phyloP scores from a whole-genome alignment of 2,329 filamentous ascomycete genomes.

The Penicillium aurantiogriseum region DNA sequence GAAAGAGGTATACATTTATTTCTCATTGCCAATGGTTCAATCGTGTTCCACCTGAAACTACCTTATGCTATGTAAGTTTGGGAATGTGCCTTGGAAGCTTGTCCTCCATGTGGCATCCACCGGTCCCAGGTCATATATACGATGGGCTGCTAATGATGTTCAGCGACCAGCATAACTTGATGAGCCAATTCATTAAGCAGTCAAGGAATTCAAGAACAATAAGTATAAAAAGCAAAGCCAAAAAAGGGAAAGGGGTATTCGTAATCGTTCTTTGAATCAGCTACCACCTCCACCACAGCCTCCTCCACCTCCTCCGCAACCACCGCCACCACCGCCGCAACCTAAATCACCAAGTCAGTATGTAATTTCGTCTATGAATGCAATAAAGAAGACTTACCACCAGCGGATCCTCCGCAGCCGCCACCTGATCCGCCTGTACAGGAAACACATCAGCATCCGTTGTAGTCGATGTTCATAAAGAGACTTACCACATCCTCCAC shows the following conservation, averaged over 20 bases:
- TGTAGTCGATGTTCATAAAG: neutral
- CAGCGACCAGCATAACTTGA: neutral
- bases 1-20: neutral
- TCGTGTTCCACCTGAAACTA: too few relatives aligned
- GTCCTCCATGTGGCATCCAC: neutral
- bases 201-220: neutral
- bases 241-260: neutral
- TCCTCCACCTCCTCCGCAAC: conserved; percentile 1
- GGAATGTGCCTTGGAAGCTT: neutral
- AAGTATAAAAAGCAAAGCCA: neutral
- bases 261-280: neutral
- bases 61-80: neutral
- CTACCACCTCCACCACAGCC: conserved; percentile 3
- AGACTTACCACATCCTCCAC: conserved; percentile 15
- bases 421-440: conserved; percentile 5
- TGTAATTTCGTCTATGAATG: neutral
- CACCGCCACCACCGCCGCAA: neutral
- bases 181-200: neutral
- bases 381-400: conserved; percentile 9
- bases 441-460: neutral
- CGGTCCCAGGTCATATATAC: neutral
- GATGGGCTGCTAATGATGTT: neutral
- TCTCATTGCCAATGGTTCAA: neutral
- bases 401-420: conserved; percentile 15
- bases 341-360: neutral